These are phyloP conservation scores for Amoebophrya sp. DNA, from an alignment of 169 alveolate species.

Conservation along the genomic window DNA sequence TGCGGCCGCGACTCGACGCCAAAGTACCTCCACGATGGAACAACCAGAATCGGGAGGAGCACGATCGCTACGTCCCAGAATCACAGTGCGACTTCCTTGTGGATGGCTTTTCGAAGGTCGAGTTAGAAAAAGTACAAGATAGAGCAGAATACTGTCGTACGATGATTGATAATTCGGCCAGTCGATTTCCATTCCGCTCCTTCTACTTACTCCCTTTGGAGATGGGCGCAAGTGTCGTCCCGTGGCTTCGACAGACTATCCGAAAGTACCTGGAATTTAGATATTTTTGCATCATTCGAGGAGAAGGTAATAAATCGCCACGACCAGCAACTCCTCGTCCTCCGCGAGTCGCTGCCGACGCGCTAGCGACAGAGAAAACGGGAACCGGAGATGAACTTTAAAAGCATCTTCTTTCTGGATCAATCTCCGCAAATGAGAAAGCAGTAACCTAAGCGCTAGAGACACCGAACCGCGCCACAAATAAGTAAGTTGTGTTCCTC, in stretches of 20 bases:
- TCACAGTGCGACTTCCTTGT: not conserved
- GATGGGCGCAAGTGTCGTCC: not conserved
- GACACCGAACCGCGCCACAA: no score
- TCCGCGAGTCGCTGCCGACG: no score
- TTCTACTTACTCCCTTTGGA: conserved; percentile 2
- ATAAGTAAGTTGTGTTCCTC: no score
- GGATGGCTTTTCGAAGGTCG: not conserved
- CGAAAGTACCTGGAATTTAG: not conserved
- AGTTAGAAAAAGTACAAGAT: not conserved
- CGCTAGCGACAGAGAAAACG: no score
- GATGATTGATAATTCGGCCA: not conserved
- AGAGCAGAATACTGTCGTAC: not conserved
- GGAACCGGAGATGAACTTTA: no score
- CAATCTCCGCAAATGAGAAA: no score
- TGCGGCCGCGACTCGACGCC: no score
- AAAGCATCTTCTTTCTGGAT: no score
- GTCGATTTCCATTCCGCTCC: not conserved
- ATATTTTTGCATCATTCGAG: not conserved
- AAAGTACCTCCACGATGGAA: not conserved
- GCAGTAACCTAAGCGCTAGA: no score
- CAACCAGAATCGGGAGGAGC: not conserved
- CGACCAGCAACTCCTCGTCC: no score
- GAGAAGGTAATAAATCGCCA: no score
- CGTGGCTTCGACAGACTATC: not conserved
- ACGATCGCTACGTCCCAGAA: not conserved